Percentiles rank a stretch among this genome's conserved stretches.
Conservation (phyloP, 495 filamentous ascomycete species). For the Talaromyces nanjingensis region DNA sequence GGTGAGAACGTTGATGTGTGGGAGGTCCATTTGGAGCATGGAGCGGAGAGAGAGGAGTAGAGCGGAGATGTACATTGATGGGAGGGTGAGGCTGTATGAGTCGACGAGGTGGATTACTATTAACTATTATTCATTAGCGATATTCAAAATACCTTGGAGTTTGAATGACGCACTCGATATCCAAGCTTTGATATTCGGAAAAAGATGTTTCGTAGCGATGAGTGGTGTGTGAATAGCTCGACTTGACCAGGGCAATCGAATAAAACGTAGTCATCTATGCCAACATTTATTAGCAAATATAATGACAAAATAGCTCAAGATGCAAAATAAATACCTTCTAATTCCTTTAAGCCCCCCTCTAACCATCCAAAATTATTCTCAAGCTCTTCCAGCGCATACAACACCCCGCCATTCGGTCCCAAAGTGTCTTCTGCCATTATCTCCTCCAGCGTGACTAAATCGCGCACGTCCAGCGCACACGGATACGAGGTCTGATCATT, state of each 20-base stretch:
- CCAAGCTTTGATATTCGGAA: conserved; percentile 82
- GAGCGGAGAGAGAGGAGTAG: conserved; percentile 85
- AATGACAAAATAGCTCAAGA: neutral
- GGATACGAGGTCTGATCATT: conserved; percentile 66
- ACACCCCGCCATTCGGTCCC: conserved; percentile 84
- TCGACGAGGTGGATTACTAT: conserved; percentile 88
- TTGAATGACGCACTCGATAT: conserved; percentile 63
- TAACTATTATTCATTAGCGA: conserved; percentile 47
- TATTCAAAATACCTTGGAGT: conserved; percentile 10
- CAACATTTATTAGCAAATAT: neutral
- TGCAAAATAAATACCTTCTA: conserved; percentile 42
- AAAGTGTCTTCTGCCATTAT: conserved; percentile 90
- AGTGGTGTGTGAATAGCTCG: conserved; percentile 92
- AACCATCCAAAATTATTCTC: conserved; percentile 90
- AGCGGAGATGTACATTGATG: conserved; percentile 90
- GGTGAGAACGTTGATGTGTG: conserved; percentile 89
- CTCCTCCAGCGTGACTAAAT: conserved; percentile 82
- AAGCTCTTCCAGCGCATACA: conserved; percentile 93
- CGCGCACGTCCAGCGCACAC: conserved; percentile 84
- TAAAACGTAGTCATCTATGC: conserved; percentile 78
- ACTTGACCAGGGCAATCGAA: conserved; percentile 98
- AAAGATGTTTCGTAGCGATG: conserved; percentile 84
- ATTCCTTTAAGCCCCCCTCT: conserved; percentile 64
- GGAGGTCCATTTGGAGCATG: conserved; percentile 96
- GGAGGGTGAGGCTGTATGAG: conserved; percentile 82